Evolutionary conservation across 2,329 filamentous ascomycete genomes (phyloP).

Genomic region (Clonostachys solani): DNA sequence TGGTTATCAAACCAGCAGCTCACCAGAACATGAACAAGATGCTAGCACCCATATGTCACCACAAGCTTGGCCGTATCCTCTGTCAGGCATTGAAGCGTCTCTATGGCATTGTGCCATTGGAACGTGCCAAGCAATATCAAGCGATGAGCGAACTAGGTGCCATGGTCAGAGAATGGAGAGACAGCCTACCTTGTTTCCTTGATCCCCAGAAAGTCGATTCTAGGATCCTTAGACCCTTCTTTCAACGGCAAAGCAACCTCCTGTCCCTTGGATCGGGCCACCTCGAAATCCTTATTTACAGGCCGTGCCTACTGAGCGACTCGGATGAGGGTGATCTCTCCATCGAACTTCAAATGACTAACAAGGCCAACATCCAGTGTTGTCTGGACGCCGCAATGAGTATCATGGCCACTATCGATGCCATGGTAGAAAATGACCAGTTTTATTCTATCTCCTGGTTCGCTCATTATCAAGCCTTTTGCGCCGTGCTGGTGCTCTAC

Average conservation of each 20-base stretch:
- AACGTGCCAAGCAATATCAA: neutral
- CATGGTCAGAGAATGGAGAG: neutral
- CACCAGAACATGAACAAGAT: neutral
- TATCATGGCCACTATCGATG: no score
- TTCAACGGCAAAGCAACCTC: neutral
- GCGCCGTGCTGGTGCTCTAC: no score
- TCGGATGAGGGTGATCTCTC: no score
- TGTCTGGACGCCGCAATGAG: no score
- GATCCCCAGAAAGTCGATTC: neutral
- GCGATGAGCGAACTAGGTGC: neutral
- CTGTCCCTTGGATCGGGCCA: neutral
- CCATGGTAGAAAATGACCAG: no score
- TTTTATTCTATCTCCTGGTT: no score
- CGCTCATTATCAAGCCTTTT: no score
- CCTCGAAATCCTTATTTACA: neutral
- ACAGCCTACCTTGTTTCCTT: neutral
- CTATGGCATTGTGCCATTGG: neutral
- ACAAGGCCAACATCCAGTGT: no score
- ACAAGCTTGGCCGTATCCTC: neutral
- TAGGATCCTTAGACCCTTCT: neutral
- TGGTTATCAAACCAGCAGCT: neutral
- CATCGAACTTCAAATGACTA: no score
- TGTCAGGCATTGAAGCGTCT: neutral
- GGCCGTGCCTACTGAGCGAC: neutral
- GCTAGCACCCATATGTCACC: neutral